Evolutionary conservation across 1,284 basidiomycete species (phyloP).

Genomic region (Ganoderma lucidum): DNA sequence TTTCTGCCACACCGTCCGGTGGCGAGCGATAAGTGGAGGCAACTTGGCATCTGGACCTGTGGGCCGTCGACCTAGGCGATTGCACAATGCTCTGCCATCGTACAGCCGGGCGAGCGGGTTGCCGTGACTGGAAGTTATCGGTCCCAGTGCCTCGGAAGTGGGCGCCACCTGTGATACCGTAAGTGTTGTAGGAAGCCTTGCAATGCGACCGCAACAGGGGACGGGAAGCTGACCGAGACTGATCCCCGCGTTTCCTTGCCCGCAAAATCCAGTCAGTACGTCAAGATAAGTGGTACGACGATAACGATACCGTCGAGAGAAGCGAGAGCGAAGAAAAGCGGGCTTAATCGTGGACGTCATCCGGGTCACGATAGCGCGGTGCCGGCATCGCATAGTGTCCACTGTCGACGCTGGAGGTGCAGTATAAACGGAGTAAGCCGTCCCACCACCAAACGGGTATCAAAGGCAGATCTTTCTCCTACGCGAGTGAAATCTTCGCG

Average conservation of each 20-base stretch:
- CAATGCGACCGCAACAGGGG: neutral
- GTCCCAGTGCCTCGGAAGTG: neutral
- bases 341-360: neutral
- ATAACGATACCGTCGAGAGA: neutral
- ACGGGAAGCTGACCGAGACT: neutral
- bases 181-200: neutral
- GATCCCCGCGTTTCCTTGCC: neutral
- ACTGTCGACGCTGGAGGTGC: neutral
- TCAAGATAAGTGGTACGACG: neutral
- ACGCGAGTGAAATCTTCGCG: neutral
- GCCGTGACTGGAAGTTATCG: neutral
- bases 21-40: neutral
- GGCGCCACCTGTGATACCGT: neutral
- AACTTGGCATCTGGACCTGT: neutral
- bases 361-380: neutral
- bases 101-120: neutral
- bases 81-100: neutral
- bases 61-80: neutral
- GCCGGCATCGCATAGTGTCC: neutral
- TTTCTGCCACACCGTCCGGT: neutral
- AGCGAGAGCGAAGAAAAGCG: neutral
- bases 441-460: neutral
- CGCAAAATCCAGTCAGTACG: neutral
- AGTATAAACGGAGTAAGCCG: neutral
- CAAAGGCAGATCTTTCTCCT: neutral